Percentiles rank a stretch among this genome's conserved stretches.
Evolutionary conservation across 2,329 filamentous ascomycete species (phyloP).

Genomic region (Arthrobotrys conoides): DNA sequence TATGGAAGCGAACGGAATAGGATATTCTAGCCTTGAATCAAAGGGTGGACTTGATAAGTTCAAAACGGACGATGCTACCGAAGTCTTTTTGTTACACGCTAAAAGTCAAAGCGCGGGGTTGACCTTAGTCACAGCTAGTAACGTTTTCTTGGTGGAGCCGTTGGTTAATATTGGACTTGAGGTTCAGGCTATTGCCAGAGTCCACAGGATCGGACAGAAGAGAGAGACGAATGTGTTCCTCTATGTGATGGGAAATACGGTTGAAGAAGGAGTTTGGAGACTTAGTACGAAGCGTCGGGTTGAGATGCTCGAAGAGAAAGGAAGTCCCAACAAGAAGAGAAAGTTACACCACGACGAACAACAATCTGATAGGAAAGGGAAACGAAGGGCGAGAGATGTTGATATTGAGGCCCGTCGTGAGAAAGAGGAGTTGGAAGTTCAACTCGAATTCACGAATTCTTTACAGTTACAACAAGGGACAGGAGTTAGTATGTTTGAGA

Average conservation of each 20-base stretch:
- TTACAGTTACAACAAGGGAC: conserved; percentile 81
- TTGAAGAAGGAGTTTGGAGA: conserved; percentile 91
- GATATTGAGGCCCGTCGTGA: conserved; percentile 65
- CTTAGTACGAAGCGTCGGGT: conserved; percentile 75
- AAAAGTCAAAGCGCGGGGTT: conserved; percentile 84
- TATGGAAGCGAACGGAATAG: conserved; percentile 80
- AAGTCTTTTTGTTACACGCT: conserved; percentile 83
- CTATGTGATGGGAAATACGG: conserved; percentile 89
- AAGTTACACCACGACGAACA: conserved; percentile 47
- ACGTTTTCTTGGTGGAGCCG: conserved; percentile 95
- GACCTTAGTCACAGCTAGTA: conserved; percentile 91
- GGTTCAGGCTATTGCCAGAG: conserved; percentile 92
- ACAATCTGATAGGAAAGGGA: conserved; percentile 34
- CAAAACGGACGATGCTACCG: conserved; percentile 75
- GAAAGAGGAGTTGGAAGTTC: conserved; percentile 71
- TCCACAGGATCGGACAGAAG: conserved; percentile 92
- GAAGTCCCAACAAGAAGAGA: conserved; percentile 62
- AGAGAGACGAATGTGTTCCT: conserved; percentile 94
- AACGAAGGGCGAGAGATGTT: conserved; percentile 29
- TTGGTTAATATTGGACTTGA: conserved; percentile 94
- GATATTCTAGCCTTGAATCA: conserved; percentile 78
- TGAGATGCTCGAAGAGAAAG: conserved; percentile 43
- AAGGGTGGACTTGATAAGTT: conserved; percentile 80
- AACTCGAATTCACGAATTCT: conserved; percentile 86
- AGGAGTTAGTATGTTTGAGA: conserved; percentile 78